phyloP scores from a whole-genome alignment of 1,284 basidiomycete species.

The Coniferiporia weirii region DNA sequence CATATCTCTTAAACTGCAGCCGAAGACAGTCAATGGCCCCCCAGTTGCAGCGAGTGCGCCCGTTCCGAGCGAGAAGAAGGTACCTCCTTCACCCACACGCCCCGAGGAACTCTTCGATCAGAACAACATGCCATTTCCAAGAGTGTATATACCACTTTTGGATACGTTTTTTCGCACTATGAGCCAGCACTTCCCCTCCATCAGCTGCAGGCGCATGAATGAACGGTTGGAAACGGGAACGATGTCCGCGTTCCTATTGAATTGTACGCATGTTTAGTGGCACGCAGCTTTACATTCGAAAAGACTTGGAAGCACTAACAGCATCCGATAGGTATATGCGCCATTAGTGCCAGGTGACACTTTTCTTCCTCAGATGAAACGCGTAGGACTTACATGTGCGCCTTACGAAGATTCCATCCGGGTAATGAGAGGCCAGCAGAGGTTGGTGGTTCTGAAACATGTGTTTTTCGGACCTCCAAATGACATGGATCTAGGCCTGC shows the following conservation, averaged over 20 bases:
- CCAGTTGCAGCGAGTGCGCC: conserved; percentile 20
- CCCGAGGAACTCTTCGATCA: conserved; percentile 31
- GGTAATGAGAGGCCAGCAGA: not conserved
- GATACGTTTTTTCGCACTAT: conserved; percentile 33
- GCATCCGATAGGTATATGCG: conserved; percentile 29
- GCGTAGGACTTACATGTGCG: not conserved
- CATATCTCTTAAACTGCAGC: conserved; percentile 35
- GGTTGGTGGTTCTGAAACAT: not conserved
- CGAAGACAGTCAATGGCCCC: conserved; percentile 13
- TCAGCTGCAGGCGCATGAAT: conserved; percentile 30
- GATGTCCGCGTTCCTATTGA: conserved; percentile 36
- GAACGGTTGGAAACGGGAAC: conserved; percentile 34
- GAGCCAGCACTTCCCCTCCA: conserved; percentile 34
- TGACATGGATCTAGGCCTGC: conserved; percentile 23
- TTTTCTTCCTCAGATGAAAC: not conserved
- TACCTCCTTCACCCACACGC: conserved; percentile 17
- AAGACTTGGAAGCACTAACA: not conserved
- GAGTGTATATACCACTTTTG: conserved; percentile 31
- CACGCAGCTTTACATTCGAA: not conserved
- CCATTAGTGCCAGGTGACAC: conserved; percentile 29
- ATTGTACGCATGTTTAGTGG: conserved; percentile 19
- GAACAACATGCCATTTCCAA: conserved; percentile 30
- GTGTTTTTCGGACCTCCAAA: not conserved
- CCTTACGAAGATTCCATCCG: conserved; percentile 8
- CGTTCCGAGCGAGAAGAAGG: conserved; percentile 20